Evolutionary conservation across 2,329 filamentous ascomycete species (phyloP).

Genomic region (Chaetothyriales sp.): DNA sequence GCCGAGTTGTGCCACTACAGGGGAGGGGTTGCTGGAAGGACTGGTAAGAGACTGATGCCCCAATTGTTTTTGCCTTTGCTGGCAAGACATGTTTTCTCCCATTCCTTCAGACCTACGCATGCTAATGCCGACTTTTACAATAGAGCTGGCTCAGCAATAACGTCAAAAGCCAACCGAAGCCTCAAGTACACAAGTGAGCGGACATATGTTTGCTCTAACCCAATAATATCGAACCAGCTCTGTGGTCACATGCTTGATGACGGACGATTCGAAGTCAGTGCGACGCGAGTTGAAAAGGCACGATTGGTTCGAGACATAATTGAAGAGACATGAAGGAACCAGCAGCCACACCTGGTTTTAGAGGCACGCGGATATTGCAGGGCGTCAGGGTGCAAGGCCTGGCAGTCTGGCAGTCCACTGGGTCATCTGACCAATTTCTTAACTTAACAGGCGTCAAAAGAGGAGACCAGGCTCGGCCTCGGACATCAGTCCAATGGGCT

Average conservation of each 20-base stretch:
- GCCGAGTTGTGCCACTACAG: constrained; percentile 66
- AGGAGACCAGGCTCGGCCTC: background rate
- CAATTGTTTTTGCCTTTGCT: background rate
- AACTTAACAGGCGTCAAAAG: background rate
- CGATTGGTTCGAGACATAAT: background rate
- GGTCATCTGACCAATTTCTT: background rate
- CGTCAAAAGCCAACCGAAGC: constrained; percentile 44
- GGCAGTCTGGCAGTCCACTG: background rate
- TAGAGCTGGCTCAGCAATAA: constrained; percentile 69
- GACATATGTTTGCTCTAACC: background rate
- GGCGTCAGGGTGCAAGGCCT: background rate
- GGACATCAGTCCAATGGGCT: background rate
- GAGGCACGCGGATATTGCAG: background rate
- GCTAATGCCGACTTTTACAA: constrained; percentile 7
- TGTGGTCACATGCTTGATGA: background rate
- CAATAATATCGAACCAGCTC: background rate
- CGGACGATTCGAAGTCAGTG: background rate
- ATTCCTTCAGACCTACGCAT: constrained; percentile 3
- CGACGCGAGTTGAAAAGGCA: background rate
- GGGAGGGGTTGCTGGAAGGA: constrained; percentile 67
- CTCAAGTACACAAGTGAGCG: background rate
- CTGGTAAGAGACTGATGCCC: constrained; percentile 35
- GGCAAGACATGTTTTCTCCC: background rate
- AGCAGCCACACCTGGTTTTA: background rate
- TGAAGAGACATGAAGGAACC: background rate